Base-by-base conservation (phyloP, 2,329 filamentous ascomycete genomes). In the Paecilomyces fulvus region DNA sequence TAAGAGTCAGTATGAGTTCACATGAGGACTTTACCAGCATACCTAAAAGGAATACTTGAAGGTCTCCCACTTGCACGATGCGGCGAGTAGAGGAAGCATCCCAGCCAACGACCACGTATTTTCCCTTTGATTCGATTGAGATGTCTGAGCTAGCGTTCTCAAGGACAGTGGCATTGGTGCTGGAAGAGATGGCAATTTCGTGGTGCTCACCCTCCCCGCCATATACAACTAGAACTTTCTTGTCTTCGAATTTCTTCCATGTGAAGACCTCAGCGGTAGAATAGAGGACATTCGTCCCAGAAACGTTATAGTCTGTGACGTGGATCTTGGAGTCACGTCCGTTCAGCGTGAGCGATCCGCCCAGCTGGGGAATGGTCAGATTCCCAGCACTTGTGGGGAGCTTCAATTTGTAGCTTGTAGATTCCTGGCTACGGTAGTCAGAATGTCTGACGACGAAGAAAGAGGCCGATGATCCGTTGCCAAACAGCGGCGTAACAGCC, bases 401-500 rank as follows among this genome's bases (percentile, higher is more conserved):
- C 1, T 72, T 85, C 31, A 91, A 74, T 14, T 77, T 84, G 67
- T 91, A 92, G 0, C 76, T 72, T 0, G 82, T 82, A 0, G 81
- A 79, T 0, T 71, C 76, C 0, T 78, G 72, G 14, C 79, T 81
- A n/a, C 82, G 80, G 65, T 88, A 90, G 55, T 84, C 80, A 0
- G 80, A 70, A 64, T 92, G 88, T 37, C 87, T 78, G 3, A 85
- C 73, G 1, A 92, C 77, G 67, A 84, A 91, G 71, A 88, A 89
- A 28, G 77, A 81, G 2, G 78, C 76, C 0, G 73, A 77, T 0
- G 81, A 80, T 46, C 69, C 70, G 53, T 83, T 77, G 17, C 79
- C 80, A 1, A 80, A 73, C 0, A 90, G 70, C 0, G 84, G 83
- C 1, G 87, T 90, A 20, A 83, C 78, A 12, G 88, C 73, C 49